Percentiles rank a stretch among this genome's conserved stretches.
Conservation (phyloP, 352 stramenopile species). For the Thalassiosira mediterranea region DNA sequence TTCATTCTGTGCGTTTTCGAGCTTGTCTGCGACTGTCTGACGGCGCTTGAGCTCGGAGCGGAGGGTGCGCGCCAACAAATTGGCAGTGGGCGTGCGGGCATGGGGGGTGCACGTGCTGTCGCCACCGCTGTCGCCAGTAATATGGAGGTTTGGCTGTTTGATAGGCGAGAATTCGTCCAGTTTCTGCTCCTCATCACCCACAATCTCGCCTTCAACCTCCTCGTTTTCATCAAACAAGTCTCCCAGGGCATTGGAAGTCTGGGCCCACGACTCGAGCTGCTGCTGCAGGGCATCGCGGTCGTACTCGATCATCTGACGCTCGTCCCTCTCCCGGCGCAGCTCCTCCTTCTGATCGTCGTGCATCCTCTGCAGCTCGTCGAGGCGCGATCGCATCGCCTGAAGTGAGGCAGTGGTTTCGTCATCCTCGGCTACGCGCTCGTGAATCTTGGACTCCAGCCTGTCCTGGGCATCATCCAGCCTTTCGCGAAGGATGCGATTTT, state of each 20-base stretch:
- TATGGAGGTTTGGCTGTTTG: slow-evolving; percentile 25
- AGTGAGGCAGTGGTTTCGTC: slow-evolving; percentile 21
- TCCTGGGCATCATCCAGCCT: slow-evolving; percentile 32
- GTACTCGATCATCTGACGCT: slow-evolving; percentile 47
- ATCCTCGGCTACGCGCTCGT: neutral
- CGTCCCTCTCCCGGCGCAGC: slow-evolving; percentile 36
- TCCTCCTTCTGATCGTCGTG: slow-evolving; percentile 36
- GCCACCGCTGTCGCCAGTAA: slow-evolving; percentile 1
- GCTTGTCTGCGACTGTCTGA: slow-evolving; percentile 28
- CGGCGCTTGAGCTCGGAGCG: slow-evolving; percentile 54
- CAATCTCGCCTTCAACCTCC: slow-evolving; percentile 13
- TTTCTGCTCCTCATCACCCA: slow-evolving; percentile 12
- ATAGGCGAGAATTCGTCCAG: slow-evolving; percentile 39
- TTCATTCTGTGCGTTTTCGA: slow-evolving; percentile 32
- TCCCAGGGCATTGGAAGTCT: slow-evolving; percentile 20
- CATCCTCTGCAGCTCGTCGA: slow-evolving; percentile 43
- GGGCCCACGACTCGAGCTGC: slow-evolving; percentile 34
- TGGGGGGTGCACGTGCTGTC: slow-evolving; percentile 17
- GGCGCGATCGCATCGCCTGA: slow-evolving; percentile 28
- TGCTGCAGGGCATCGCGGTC: slow-evolving; percentile 48
- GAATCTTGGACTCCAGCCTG: slow-evolving; percentile 43
- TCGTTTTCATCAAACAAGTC: slow-evolving; percentile 33
- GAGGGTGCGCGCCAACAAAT: slow-evolving; percentile 60
- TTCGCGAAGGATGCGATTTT: slow-evolving; percentile 25
- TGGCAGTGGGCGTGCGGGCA: slow-evolving; percentile 48